These are phyloP conservation scores for Rhynchosporium secalis DNA, from an alignment of 2,329 filamentous ascomycete genomes.

Conservation along the genomic window DNA sequence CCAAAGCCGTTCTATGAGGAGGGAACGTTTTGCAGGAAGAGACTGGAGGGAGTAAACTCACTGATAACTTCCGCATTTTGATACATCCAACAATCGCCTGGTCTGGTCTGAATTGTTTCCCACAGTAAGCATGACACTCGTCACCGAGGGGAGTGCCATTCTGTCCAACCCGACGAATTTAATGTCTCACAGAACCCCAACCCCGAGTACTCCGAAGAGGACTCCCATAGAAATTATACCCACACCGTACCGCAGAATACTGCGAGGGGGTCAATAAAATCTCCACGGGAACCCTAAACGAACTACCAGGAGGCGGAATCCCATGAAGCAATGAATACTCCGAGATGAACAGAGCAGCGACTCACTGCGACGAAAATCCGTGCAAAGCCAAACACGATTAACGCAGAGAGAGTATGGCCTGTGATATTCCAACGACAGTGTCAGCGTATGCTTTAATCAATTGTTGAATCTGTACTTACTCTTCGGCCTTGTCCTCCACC, in stretches of 20 bases:
- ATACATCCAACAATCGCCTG: too few relatives aligned
- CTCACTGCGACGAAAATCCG: neutral
- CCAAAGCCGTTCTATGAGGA: too few relatives aligned
- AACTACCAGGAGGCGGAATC: neutral
- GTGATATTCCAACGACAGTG: neutral
- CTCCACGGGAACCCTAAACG: neutral
- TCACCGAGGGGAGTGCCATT: neutral
- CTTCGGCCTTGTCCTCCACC: too few relatives aligned
- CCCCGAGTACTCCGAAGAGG: conserved; percentile 2
- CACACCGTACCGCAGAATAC: neutral
- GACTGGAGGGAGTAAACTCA: too few relatives aligned
- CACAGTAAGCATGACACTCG: too few relatives aligned
- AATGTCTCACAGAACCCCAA: neutral
- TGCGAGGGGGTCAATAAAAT: neutral
- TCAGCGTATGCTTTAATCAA: neutral
- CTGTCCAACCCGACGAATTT: neutral
- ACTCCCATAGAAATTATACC: neutral
- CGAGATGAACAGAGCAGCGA: neutral
- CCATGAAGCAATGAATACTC: neutral
- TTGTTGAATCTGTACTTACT: neutral
- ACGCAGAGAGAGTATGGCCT: neutral
- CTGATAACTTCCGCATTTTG: too few relatives aligned
- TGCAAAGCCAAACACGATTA: neutral
- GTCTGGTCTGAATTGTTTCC: too few relatives aligned
- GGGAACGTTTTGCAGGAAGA: too few relatives aligned